Conservation (phyloP, 495 filamentous ascomycete species). For the Penicillium waksmanii region DNA sequence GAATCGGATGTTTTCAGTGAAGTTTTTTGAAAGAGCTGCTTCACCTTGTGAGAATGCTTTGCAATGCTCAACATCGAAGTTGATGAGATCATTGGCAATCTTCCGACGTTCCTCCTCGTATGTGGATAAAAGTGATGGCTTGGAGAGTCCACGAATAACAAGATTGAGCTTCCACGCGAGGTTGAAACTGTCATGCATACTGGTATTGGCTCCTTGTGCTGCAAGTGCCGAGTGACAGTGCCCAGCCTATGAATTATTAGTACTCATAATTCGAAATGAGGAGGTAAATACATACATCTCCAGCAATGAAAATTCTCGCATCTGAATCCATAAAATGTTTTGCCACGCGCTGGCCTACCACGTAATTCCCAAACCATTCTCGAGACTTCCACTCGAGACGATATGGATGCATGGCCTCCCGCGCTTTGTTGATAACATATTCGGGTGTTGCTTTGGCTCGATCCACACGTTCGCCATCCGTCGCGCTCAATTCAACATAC, state of each 20-base stretch:
- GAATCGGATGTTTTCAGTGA: conserved; percentile 67
- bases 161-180: conserved; percentile 83
- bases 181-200: conserved; percentile 80
- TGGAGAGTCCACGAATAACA: conserved; percentile 63
- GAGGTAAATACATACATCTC: conserved; percentile 62
- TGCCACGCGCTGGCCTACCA: conserved; percentile 76
- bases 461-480: conserved; percentile 62
- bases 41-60: conserved; percentile 63
- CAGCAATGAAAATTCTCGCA: conserved; percentile 72
- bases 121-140: conserved; percentile 63
- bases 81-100: conserved; percentile 72
- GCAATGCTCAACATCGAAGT: conserved; percentile 66
- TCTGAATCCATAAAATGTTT: conserved; percentile 68
- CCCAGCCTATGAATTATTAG: conserved; percentile 36
- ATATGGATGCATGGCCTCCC: conserved; percentile 69
- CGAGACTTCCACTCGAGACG: conserved; percentile 66
- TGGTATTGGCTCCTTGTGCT: conserved; percentile 87
- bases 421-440: conserved; percentile 67
- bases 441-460: conserved; percentile 66
- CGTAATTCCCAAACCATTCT: conserved; percentile 63
- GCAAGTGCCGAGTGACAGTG: conserved; percentile 88
- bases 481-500: conserved; percentile 76
- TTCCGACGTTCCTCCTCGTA: conserved; percentile 75
- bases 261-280: neutral
- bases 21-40: conserved; percentile 61